Conservation (phyloP, 2,329 filamentous ascomycete species). For the Fusarium sublunatum region DNA sequence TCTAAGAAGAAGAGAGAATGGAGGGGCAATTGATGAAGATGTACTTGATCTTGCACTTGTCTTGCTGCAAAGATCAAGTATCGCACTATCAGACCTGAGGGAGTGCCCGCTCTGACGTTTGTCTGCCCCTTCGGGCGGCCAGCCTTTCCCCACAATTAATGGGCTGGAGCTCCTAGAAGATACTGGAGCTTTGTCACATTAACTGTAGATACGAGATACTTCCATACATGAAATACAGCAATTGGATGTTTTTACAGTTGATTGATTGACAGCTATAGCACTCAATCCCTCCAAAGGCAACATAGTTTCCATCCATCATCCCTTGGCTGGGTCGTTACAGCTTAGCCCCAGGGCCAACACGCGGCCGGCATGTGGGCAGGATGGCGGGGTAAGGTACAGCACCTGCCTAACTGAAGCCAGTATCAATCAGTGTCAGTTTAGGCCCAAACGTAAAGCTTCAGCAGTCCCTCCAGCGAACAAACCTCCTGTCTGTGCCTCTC, state of each 20-base stretch:
- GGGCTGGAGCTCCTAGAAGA: slow-evolving; percentile 40
- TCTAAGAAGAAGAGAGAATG: slow-evolving; percentile 57
- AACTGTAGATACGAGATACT: slow-evolving; percentile 20
- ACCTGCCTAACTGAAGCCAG: not conserved
- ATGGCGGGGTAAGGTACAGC: slow-evolving; percentile 36
- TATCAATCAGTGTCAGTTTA: not conserved
- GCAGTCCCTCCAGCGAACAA: slow-evolving; percentile 20
- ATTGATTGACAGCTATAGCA: not conserved
- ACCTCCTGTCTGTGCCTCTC: slow-evolving; percentile 7
- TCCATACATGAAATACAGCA: not conserved
- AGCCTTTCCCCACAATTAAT: slow-evolving; percentile 38
- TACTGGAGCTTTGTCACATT: slow-evolving; percentile 38
- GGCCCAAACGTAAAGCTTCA: slow-evolving; percentile 13
- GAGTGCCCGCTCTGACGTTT: slow-evolving; percentile 38
- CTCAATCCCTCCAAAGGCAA: not conserved
- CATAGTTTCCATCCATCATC: not conserved
- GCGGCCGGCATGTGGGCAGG: slow-evolving; percentile 29
- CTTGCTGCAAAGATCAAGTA: not conserved
- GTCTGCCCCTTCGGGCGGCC: slow-evolving; percentile 16
- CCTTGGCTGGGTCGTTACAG: slow-evolving; percentile 11
- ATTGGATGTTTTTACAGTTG: not conserved
- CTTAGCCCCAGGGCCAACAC: slow-evolving; percentile 23
- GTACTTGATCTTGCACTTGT: slow-evolving; percentile 17
- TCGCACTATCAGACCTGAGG: slow-evolving; percentile 9
- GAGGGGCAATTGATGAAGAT: slow-evolving; percentile 40